Base-by-base conservation (phyloP, 257 asterid genomes). In the Solanum commersonii region DNA sequence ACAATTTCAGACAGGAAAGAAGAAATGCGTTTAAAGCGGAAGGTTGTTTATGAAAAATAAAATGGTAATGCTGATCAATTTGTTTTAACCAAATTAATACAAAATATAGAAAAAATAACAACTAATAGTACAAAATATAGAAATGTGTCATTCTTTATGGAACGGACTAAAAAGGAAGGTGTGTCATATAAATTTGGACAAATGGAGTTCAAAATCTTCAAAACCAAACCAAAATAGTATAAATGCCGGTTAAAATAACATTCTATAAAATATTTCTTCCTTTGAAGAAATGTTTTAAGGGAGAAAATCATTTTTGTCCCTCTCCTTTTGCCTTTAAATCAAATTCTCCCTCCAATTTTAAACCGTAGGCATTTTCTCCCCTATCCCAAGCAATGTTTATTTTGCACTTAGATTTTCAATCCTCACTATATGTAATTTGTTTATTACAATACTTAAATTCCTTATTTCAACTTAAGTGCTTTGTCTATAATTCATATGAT, bases 11-110 rank as follows among this genome's bases (percentile, higher is more conserved):
- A 86, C 31, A 86, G 67, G 88, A 87, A 87, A 87, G 35, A 20
- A 87, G 52, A 33, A 74, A 81, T 31, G 84, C 88, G 85, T 87
- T 34, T 29, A 87, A 87, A 74, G n/a, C 74, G 88, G 88, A 73
- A 52, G 84, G 76, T 87, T 49, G 88, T 74, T 74, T n/a, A 65
- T 34, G 16, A 73, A 87, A 86, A 49, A 86, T 87, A 84, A 81
- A 52, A 74, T 34, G 27, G 40, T 15, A 73, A 42, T 79, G 14
- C 38, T 42, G 37, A 14, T 78, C 20, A 78, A 79, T 27, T 79
- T 27, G 83, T 74, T 74, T 74, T n/a, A 42, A 42, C 37, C 84
- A 14, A 6, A 42, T n/a, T 78, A 78, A 78, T 14, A 25, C 60
- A 44, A 77, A 38, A 79, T 5, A 25, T 8, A 79, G 38, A 13